phyloP scores from a whole-genome alignment of 345 rosid genomes.

The Nephelium lappaceum region DNA sequence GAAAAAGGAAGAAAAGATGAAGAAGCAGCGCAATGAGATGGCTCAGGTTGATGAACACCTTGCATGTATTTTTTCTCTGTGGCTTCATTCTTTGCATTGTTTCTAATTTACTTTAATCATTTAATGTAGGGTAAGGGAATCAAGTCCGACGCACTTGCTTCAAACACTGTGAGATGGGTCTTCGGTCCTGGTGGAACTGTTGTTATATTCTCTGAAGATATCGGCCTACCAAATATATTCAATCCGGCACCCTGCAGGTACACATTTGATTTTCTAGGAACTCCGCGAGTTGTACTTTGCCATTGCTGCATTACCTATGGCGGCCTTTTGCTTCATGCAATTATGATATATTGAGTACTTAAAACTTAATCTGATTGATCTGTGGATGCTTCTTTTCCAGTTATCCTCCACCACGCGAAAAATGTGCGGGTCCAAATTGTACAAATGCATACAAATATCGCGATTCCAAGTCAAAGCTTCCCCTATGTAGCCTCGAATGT shows the following conservation, averaged over 20 bases:
- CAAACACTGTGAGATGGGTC: constrained; percentile 64
- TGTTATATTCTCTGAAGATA: constrained; percentile 64
- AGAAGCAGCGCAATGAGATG: constrained; percentile 59
- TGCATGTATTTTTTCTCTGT: neutral
- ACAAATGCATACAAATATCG: constrained; percentile 67
- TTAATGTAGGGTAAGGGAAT: constrained; percentile 55
- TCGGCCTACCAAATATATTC: constrained; percentile 70
- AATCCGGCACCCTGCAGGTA: constrained; percentile 56
- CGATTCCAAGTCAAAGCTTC: constrained; percentile 77
- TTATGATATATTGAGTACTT: neutral
- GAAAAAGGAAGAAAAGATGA: constrained; percentile 68
- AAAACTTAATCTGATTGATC: neutral
- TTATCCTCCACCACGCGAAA: constrained; percentile 77
- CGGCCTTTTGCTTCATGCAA: neutral
- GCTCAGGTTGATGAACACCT: constrained; percentile 48
- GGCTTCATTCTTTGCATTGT: constrained; percentile 3
- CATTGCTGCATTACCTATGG: neutral
- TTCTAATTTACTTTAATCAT: constrained; percentile 5
- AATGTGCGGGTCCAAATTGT: constrained; percentile 77
- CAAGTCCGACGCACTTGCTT: constrained; percentile 45
- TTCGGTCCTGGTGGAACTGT: constrained; percentile 63
- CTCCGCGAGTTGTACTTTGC: neutral
- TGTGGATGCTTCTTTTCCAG: constrained; percentile 30
- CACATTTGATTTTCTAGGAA: neutral
- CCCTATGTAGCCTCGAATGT: constrained; percentile 75